Conservation (phyloP, 2,329 filamentous ascomycete genomes). For the Fusarium redolens region DNA sequence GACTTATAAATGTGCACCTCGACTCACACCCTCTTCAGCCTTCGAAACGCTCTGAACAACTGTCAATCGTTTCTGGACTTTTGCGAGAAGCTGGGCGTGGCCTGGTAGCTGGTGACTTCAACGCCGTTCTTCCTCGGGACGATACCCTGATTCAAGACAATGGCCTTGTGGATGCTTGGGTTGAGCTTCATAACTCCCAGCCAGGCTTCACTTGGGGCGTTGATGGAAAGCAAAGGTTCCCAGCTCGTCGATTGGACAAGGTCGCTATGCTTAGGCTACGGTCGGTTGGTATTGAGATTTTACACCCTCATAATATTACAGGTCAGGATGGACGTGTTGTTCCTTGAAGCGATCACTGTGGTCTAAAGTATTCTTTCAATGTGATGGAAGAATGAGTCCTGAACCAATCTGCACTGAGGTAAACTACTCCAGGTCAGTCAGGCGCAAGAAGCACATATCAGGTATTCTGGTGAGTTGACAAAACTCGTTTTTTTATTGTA, state of each 20-base stretch:
- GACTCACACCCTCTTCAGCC: slow-evolving; percentile 48
- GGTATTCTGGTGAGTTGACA: neutral
- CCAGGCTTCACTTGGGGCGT: slow-evolving; percentile 53
- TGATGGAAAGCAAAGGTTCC: slow-evolving; percentile 48
- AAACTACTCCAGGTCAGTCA: too few species aligned
- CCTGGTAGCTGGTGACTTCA: slow-evolving; percentile 55
- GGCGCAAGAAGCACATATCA: neutral
- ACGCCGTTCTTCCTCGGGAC: slow-evolving; percentile 52
- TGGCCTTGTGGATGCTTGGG: slow-evolving; percentile 52
- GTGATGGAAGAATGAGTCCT: too few species aligned
- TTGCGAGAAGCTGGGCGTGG: slow-evolving; percentile 45
- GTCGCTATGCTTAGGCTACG: slow-evolving; percentile 48
- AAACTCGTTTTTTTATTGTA: neutral
- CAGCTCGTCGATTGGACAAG: slow-evolving; percentile 52
- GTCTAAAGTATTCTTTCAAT: slow-evolving; percentile 2
- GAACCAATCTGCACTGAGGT: neutral
- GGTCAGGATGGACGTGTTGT: neutral
- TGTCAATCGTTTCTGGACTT: slow-evolving; percentile 43
- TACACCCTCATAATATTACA: slow-evolving; percentile 17
- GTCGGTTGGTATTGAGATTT: slow-evolving; percentile 24
- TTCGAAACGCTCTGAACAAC: slow-evolving; percentile 47
- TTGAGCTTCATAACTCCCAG: slow-evolving; percentile 41
- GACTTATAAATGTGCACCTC: slow-evolving; percentile 55
- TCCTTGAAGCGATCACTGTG: slow-evolving; percentile 14
- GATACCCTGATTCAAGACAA: slow-evolving; percentile 46